Conservation (phyloP, 75 land plant species). For the Pinus tabuliformis region DNA sequence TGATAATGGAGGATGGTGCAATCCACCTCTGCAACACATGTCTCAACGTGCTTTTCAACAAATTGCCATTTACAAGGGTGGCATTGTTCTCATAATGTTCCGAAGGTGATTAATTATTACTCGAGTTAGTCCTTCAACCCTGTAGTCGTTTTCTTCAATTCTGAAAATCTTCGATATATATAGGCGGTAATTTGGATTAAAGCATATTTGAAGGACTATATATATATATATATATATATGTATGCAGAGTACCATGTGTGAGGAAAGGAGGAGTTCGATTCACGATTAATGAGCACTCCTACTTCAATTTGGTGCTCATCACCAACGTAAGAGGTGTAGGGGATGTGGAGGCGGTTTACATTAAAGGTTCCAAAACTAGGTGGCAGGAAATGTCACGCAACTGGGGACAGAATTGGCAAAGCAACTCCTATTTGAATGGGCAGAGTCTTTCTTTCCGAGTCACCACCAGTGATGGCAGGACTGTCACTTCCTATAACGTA, state of each 20-base stretch:
- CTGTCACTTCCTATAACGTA: conserved; percentile 12
- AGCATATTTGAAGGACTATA: no score
- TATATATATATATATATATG: no score
- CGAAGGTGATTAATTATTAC: no score
- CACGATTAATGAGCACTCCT: conserved; percentile 23
- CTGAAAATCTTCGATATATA: no score
- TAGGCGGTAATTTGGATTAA: no score
- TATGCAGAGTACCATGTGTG: conserved; percentile 16
- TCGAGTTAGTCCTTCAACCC: no score
- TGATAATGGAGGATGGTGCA: conserved; percentile 11
- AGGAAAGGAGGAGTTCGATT: conserved; percentile 23
- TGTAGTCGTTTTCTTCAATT: no score
- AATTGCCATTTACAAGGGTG: conserved; percentile 11
- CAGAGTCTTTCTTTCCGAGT: conserved; percentile 33
- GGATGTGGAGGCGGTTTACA: conserved; percentile 13
- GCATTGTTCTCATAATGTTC: neutral
- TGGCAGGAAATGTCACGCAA: conserved; percentile 24
- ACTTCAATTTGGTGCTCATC: conserved; percentile 31
- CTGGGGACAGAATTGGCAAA: conserved; percentile 35
- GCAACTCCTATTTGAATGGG: conserved; percentile 16
- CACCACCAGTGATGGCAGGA: conserved; percentile 19
- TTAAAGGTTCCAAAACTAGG: conserved; percentile 16
- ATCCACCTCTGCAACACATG: conserved; percentile 10
- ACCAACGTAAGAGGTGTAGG: conserved; percentile 28
- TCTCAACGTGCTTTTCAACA: conserved; percentile 4